Evolutionary conservation across 2,329 filamentous ascomycete species (phyloP).

Genomic region (Aspergillus ochraceoroseus): DNA sequence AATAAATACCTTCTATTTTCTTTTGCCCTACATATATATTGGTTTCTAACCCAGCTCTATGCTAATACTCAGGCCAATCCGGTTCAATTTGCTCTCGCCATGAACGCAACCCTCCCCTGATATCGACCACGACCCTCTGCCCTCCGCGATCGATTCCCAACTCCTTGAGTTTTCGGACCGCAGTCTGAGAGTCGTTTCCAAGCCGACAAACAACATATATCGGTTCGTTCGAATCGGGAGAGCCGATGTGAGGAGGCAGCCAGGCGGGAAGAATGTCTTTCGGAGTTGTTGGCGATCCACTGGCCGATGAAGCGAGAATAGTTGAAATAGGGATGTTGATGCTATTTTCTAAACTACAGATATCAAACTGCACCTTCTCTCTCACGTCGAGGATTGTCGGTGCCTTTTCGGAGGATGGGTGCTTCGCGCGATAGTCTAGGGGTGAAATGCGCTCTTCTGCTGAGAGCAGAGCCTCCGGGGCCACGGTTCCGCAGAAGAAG

Average conservation of each 20-base stretch:
- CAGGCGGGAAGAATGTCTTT: slow-evolving; percentile 22
- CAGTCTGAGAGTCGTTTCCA: slow-evolving; percentile 49
- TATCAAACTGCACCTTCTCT: slow-evolving; percentile 76
- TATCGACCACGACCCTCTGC: slow-evolving; percentile 37
- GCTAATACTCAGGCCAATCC: slow-evolving; percentile 40
- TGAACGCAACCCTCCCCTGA: slow-evolving; percentile 42
- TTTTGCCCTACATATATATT: slow-evolving; percentile 11
- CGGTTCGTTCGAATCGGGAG: slow-evolving; percentile 25
- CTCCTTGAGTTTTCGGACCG: slow-evolving; percentile 41
- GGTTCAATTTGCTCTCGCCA: slow-evolving; percentile 43
- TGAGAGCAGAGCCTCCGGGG: slow-evolving; percentile 53
- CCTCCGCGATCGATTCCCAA: slow-evolving; percentile 34
- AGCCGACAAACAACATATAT: slow-evolving; percentile 47
- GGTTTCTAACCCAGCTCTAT: neutral
- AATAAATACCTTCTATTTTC: too few relatives aligned
- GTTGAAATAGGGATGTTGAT: slow-evolving; percentile 54
- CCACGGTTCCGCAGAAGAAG: slow-evolving; percentile 69
- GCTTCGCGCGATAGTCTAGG: slow-evolving; percentile 49
- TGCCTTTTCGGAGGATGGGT: slow-evolving; percentile 16
- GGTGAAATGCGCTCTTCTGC: slow-evolving; percentile 65
- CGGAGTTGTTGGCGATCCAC: neutral
- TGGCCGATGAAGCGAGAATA: slow-evolving; percentile 30
- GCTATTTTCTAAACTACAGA: slow-evolving; percentile 70
- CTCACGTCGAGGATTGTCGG: slow-evolving; percentile 75
- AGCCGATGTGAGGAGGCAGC: slow-evolving; percentile 27